Percentiles rank a stretch among this genome's conserved stretches.
Evolutionary conservation across 2,329 filamentous ascomycete genomes (phyloP).

Genomic region (Curvularia eragrostidis): DNA sequence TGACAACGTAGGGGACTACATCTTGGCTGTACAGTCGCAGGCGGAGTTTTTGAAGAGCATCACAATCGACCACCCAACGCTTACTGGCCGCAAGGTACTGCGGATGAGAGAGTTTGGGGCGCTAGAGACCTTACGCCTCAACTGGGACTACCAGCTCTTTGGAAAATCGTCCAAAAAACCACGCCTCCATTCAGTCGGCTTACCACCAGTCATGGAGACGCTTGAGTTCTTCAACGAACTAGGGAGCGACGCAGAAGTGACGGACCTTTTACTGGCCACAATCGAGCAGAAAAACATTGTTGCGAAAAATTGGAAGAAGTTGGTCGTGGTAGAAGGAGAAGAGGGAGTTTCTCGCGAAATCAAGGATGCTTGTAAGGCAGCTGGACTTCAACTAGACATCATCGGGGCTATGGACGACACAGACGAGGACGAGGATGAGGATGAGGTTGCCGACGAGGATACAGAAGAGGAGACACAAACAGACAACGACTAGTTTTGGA

Average conservation of each 20-base stretch:
- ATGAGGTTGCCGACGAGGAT: neutral
- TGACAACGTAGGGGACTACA: slow-evolving; percentile 44
- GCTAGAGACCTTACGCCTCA: slow-evolving; percentile 36
- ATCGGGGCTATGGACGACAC: slow-evolving; percentile 57
- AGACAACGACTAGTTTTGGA: slow-evolving; percentile 1
- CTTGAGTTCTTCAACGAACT: slow-evolving; percentile 44
- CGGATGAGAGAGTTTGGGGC: slow-evolving; percentile 39
- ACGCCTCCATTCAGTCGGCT: slow-evolving; percentile 40
- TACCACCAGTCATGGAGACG: slow-evolving; percentile 37
- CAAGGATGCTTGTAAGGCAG: slow-evolving; percentile 33
- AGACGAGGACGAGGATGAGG: neutral
- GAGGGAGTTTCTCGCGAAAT: slow-evolving; percentile 29
- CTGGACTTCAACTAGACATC: slow-evolving; percentile 42
- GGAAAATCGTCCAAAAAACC: slow-evolving; percentile 43
- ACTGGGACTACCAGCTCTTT: slow-evolving; percentile 45
- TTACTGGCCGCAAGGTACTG: slow-evolving; percentile 38
- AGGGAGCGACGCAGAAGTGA: slow-evolving; percentile 41
- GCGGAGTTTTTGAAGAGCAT: slow-evolving; percentile 38
- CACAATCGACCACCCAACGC: slow-evolving; percentile 38
- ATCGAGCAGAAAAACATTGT: slow-evolving; percentile 39
- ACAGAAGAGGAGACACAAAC: neutral
- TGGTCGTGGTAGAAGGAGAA: slow-evolving; percentile 39
- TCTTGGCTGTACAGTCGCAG: slow-evolving; percentile 38
- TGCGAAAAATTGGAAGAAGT: slow-evolving; percentile 32
- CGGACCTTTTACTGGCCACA: slow-evolving; percentile 34